Evolutionary conservation across 2,329 filamentous ascomycete genomes (phyloP), one percentile per base, ranked within the genome.

Genomic region (Teratosphaeriaceae sp.): DNA sequence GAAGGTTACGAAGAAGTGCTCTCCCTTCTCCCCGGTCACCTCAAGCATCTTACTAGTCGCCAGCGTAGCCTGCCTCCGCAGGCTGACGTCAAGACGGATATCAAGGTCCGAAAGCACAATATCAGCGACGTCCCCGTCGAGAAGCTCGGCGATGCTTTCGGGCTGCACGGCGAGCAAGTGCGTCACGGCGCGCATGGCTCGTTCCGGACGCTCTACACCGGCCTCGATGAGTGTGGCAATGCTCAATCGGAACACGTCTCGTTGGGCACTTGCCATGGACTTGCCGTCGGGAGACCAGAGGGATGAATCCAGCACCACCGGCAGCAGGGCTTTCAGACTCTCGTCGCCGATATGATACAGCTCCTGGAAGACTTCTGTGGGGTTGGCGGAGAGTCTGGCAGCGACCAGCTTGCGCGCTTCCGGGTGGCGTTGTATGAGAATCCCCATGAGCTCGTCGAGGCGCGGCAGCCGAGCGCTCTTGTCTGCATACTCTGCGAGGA

Each of bases 161-260:
- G 65, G 55, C 65, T 66, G 71, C 15, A 77, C 69, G 24, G 74
- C 73, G 22, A 82, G 67, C 13, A 81, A 64, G 38, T 77, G 71
- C 5, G 78, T 74, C 30, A 82, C 74, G 35, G 74, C 74, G 55
- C 78, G 76, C 63, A 82, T 72, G 3, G 78, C 74, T 36, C 76
- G 71, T 34, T 77, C 77, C 27, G 79, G 76, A 46, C 78, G 64
- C 44, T 95, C 87, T 56, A 89, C 80, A 41, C 88, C 88, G 34
- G 87, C 88, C 62, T 94, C 87, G 82, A 96, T 94, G 54, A 96
- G 72, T 57, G 85, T 84, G 19, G 89, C 89, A 52, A 96, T 79
- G 53, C 90, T 81, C 44, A 94, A 78, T 57, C 84, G 78, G 43
- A 84, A 83, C 57, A 83, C 72, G 58, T 86, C 82, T 54, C 65